phyloP scores from a whole-genome alignment of 2,329 filamentous ascomycete genomes.

The Thielaviopsis euricoi region DNA sequence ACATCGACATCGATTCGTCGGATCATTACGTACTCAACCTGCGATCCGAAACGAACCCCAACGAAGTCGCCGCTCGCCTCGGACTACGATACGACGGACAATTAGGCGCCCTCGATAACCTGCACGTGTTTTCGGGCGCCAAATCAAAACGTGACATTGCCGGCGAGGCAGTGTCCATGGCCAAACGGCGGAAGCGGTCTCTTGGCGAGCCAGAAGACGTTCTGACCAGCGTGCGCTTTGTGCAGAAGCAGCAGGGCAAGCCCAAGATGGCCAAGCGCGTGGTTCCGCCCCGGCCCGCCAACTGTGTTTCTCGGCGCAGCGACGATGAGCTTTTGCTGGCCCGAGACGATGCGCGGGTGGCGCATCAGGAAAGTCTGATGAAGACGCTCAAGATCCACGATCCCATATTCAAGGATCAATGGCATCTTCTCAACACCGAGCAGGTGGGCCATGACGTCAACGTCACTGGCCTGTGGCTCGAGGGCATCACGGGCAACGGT shows the following conservation, averaged over 20 bases:
- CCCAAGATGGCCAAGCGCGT: slow-evolving; percentile 33
- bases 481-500: slow-evolving; percentile 79
- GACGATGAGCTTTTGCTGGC: slow-evolving; percentile 13
- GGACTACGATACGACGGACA: slow-evolving; percentile 68
- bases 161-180: slow-evolving; percentile 8
- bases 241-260: slow-evolving; percentile 52
- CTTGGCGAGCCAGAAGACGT: slow-evolving; percentile 32
- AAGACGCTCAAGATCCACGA: slow-evolving; percentile 59
- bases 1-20: slow-evolving; percentile 51
- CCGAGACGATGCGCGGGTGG: slow-evolving; percentile 26
- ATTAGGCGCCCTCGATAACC: slow-evolving; percentile 59
- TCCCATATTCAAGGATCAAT: slow-evolving; percentile 85
- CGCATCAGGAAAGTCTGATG: slow-evolving; percentile 44
- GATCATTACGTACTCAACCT: slow-evolving; percentile 93
- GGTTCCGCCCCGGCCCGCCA: slow-evolving; percentile 24
- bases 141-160: slow-evolving; percentile 46
- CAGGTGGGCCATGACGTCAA: slow-evolving; percentile 85
- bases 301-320: slow-evolving; percentile 14
- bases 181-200: slow-evolving; percentile 43
- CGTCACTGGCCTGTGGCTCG: slow-evolving; percentile 82
- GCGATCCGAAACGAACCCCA: slow-evolving; percentile 45
- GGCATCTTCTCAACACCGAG: slow-evolving; percentile 79
- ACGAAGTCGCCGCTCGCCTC: slow-evolving; percentile 52
- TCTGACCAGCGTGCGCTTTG: slow-evolving; percentile 59
- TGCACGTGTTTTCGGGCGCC: slow-evolving; percentile 71